Evolutionary conservation across 306 rosid species (phyloP), one percentile per base, ranked within the genome.

Genomic region (Medicago lupulina): DNA sequence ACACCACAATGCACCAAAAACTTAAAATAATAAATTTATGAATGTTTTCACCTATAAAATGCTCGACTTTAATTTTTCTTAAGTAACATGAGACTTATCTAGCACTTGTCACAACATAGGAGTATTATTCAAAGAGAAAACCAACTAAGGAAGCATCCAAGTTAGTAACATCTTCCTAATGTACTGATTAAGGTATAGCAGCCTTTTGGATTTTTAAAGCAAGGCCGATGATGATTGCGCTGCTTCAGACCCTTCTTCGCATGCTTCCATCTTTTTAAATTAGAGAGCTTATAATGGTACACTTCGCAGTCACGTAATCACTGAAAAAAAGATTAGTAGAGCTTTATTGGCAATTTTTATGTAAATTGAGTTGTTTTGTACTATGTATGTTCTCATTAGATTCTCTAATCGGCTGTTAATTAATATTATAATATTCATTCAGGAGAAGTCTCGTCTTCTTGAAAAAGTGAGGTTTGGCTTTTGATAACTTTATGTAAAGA

Each of bases 401-500:
- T 73, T 88, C 85, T 77, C 83, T 76, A 76, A 83, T 82, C 21
- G 14, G 53, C 15, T 39, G 21, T 62, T 76, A 59, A 79, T 76
- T 63, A 54, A 25, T 80, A 61, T 46, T 53, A n/a, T 18, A 8
- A 54, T 60, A 28, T 51, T n/a, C n/a, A 67, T 73, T 19, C 61
- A 73, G 73, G 74, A 69, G 57, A 74, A 59, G 71, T 76, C 66
- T 76, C 67, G 74, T 78, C 76, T 80, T 66, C 9, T 31, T 71
- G 61, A 40, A 74, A 77, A 85, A 84, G 76, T 57, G 49, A 6
- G 21, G 46, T 64, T 71, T 87, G 74, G 80, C 81, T 70, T 76
- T 82, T 71, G 43, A 76, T 50, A 77, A 78, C 89, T 85, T 87
- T 81, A 60, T 76, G 88, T 46, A 83, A 88, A 88, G 83, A 82